Evolutionary conservation across 768 basidiomycete genomes (phyloP).

Genomic region (Auricularia sp.): DNA sequence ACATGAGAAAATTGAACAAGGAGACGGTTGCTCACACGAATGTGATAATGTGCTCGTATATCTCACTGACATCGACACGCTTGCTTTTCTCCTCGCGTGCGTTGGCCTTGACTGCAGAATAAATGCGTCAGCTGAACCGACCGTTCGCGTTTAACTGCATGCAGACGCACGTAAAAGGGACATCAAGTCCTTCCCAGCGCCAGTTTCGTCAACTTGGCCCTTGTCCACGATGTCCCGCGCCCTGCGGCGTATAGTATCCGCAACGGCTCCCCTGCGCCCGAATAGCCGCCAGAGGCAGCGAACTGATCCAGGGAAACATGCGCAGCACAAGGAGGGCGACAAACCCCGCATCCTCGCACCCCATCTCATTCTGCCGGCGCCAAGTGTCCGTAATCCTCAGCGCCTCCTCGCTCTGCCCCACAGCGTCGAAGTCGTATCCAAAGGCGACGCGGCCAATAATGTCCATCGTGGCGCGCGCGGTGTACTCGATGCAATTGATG

Average conservation of each 20-base stretch:
- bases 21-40: slow-evolving; percentile 19
- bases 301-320: slow-evolving; percentile 18
- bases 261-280: slow-evolving; percentile 19
- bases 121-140: neutral
- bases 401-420: neutral
- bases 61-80: slow-evolving; percentile 3
- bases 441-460: slow-evolving; percentile 5
- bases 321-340: slow-evolving; percentile 20
- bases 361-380: slow-evolving; percentile 3
- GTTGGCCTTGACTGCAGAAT: slow-evolving; percentile 2
- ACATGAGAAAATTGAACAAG: neutral
- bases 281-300: slow-evolving; percentile 16
- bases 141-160: neutral
- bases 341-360: neutral
- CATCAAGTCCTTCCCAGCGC: slow-evolving; percentile 1
- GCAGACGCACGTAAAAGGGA: slow-evolving; percentile 1
- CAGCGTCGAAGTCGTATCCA: slow-evolving; percentile 5
- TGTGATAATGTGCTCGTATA: slow-evolving; percentile 20
- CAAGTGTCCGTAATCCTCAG: slow-evolving; percentile 4
- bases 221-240: slow-evolving; percentile 17
- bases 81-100: neutral
- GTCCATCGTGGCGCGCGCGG: slow-evolving; percentile 5
- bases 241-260: slow-evolving; percentile 16
- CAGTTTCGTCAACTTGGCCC: slow-evolving; percentile 6
- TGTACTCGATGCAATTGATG: neutral